Conservation (phyloP, 805 yeast genomes). For the Candida oleophila region DNA sequence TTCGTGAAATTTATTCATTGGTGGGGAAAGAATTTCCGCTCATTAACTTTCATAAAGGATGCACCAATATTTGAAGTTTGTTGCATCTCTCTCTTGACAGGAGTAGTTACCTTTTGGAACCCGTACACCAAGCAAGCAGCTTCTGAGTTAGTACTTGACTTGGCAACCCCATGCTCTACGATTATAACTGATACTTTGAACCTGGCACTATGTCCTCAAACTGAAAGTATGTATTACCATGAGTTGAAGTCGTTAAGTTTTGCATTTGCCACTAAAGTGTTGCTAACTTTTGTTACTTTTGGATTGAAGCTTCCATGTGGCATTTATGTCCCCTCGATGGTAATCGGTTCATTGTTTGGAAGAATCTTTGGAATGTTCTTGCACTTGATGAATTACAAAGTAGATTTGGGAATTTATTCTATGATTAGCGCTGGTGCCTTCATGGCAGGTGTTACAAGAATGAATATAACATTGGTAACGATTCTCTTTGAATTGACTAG, state of each 20-base stretch:
- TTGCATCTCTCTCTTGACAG: slow-evolving; percentile 44
- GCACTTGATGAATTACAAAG: slow-evolving; percentile 18
- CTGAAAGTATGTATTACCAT: slow-evolving; percentile 21
- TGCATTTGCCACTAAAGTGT: slow-evolving; percentile 46
- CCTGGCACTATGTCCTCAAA: slow-evolving; percentile 28
- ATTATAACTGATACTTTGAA: slow-evolving; percentile 5
- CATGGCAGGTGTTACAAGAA: slow-evolving; percentile 57
- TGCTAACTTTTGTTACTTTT: slow-evolving; percentile 52
- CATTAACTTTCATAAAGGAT: slow-evolving; percentile 25
- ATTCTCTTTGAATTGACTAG: slow-evolving; percentile 56
- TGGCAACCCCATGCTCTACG: slow-evolving; percentile 51
- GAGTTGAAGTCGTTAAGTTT: slow-evolving; percentile 31
- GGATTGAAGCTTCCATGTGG: slow-evolving; percentile 62
- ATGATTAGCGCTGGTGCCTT: slow-evolving; percentile 57
- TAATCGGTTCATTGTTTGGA: slow-evolving; percentile 60
- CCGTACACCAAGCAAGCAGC: slow-evolving; percentile 49
- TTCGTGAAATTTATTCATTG: slow-evolving; percentile 47
- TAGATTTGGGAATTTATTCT: slow-evolving; percentile 51
- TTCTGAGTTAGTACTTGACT: slow-evolving; percentile 46
- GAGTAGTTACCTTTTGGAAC: slow-evolving; percentile 46
- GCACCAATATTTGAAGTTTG: slow-evolving; percentile 47
- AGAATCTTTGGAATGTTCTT: slow-evolving; percentile 43
- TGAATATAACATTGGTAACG: slow-evolving; percentile 53
- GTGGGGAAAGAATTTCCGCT: slow-evolving; percentile 45
- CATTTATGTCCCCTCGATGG: slow-evolving; percentile 64